Evolutionary conservation across 2,329 filamentous ascomycete species (phyloP), one percentile per base, ranked within the genome.

Genomic region (Diaporthe amygdali): DNA sequence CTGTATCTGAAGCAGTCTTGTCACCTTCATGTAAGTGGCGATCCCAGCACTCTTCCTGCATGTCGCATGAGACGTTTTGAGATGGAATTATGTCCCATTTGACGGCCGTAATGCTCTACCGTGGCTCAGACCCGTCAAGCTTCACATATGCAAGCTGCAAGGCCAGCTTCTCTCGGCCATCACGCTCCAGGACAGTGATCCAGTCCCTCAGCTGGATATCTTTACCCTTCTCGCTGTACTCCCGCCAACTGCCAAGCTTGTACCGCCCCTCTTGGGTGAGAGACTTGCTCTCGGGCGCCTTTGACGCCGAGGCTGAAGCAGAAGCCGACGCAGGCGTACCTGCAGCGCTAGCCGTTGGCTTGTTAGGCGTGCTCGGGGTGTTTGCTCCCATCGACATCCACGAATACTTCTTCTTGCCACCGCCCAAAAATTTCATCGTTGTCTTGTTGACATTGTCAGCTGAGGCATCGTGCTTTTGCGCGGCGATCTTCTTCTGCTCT

Each of bases 151-250:
- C 88, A 59, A 83, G 81, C 78, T 93, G 90, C 59, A 94, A 79
- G 30, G 90, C 88, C 78, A 85, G 88, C 74, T 83, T 84, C 79
- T 94, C 92, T 74, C 86, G 87, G 1, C 93, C 92, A 78, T 97
- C 94, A 64, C 91, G 86, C 80, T 97, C 95, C 56, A 98, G 86
- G 72, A 93, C 93, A 25, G 90, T 86, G 20, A 97, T 85, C 84
- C 95, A 91, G 80, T 98, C 96, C 68, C 96, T 89, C 66, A 97
- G 84, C 82, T 98, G 95, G 59, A 98, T 94, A 32, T 92, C 91
- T 75, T 87, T 89, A 39, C 94, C 94, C 78, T 92, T 93, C 27
- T 92, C 90, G 67, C 90, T 90, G 76, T 94, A 92, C 80, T 98
- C 95, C 71, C 94, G 89, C 88, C 92, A 94, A 20, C 88, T 87